Percentiles rank a stretch among this genome's conserved stretches.
Conservation (phyloP, 2,329 filamentous ascomycete species). For the Fusarium dlaminii region DNA sequence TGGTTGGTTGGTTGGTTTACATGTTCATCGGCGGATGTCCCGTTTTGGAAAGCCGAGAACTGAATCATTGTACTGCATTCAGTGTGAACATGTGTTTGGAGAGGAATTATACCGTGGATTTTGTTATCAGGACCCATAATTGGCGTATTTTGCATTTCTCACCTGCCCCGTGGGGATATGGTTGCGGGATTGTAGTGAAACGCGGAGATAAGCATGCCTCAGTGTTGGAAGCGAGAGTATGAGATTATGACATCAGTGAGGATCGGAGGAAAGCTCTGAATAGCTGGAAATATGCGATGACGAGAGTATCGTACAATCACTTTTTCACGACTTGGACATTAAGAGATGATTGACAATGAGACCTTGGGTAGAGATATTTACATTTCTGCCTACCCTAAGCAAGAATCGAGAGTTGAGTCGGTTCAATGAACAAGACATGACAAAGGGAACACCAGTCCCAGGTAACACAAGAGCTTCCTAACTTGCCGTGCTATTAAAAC, state of each 20-base stretch:
- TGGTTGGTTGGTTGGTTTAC: neutral
- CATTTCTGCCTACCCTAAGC: neutral
- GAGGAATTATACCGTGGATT: neutral
- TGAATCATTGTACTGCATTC: neutral
- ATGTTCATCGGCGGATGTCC: neutral
- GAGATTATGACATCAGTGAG: neutral
- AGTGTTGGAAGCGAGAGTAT: neutral
- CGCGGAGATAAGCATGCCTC: neutral
- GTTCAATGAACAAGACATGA: neutral
- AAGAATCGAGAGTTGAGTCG: neutral
- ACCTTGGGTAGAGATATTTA: rapidly evolving
- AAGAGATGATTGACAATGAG: rapidly evolving
- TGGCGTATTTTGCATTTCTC: neutral
- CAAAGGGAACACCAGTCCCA: neutral
- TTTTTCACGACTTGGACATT: neutral
- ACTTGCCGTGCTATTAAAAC: neutral
- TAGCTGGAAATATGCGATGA: no score
- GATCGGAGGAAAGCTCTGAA: rapidly evolving
- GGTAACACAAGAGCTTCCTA: neutral
- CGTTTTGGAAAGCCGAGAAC: neutral
- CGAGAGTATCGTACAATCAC: no score
- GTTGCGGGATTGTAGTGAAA: neutral
- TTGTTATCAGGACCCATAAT: neutral
- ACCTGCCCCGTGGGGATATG: slow-evolving; percentile 10
- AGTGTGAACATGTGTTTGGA: rapidly evolving